Conservation (phyloP, 768 basidiomycete species). For the Russula sp. region DNA sequence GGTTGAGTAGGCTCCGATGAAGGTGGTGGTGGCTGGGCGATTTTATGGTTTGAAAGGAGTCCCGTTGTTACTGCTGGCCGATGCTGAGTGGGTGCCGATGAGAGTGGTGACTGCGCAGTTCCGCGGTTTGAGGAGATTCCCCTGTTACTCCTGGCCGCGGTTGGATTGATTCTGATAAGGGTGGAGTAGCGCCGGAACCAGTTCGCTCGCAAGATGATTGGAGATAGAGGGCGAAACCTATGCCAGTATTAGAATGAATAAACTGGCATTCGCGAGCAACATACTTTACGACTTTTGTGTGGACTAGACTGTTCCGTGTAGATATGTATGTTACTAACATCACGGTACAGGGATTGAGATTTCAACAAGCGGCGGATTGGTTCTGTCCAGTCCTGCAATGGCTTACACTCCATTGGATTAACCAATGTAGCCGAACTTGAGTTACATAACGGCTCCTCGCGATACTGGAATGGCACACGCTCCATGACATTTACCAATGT, state of each 20-base stretch:
- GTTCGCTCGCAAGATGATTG: not conserved
- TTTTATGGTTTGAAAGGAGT: not conserved
- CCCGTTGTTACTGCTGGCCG: not conserved
- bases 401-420: not conserved
- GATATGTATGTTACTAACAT: constrained; percentile 6
- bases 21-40: not conserved
- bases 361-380: constrained; percentile 5
- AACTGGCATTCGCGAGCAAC: not conserved
- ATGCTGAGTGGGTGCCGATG: not conserved
- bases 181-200: not conserved
- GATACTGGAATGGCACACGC: no score
- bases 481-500: no score
- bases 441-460: no score
- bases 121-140: not conserved
- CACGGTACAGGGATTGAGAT: not conserved
- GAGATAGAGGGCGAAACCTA: not conserved
- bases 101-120: no score
- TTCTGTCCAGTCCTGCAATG: constrained; percentile 15
- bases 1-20: not conserved
- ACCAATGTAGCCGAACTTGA: no score
- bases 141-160: not conserved
- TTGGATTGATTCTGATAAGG: no score
- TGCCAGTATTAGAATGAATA: not conserved
- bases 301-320: not conserved
- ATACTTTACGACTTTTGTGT: not conserved